phyloP scores from a whole-genome alignment of 352 stramenopile genomes.

The Phytopythium ostracodes region DNA sequence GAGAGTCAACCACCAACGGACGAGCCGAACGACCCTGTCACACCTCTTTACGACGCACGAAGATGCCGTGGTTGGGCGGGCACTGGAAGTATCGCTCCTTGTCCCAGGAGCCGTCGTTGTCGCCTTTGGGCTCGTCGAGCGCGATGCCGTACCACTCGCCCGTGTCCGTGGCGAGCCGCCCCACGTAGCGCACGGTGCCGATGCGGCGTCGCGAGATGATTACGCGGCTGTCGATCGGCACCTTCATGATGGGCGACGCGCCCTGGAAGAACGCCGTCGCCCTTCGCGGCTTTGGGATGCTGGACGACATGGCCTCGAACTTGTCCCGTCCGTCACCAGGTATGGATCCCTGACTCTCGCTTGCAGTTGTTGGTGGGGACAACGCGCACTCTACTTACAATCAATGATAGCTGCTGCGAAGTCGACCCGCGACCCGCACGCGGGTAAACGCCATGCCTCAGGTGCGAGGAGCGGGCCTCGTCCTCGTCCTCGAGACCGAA shows the following conservation, averaged over 20 bases:
- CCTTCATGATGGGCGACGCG: constrained; percentile 29
- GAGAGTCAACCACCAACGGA: too few species aligned
- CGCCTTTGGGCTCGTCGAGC: constrained; percentile 58
- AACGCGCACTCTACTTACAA: too few species aligned
- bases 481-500: not conserved
- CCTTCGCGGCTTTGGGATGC: constrained; percentile 22
- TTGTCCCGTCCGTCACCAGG: not conserved
- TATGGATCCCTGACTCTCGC: not conserved
- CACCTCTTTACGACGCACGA: constrained; percentile 56
- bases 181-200: constrained; percentile 57
- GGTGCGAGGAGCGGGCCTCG: not conserved
- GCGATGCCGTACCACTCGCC: constrained; percentile 71
- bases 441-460: too few species aligned
- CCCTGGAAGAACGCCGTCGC: constrained; percentile 16
- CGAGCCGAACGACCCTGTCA: constrained; percentile 1
- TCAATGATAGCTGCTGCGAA: not conserved
- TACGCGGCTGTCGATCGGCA: constrained; percentile 51
- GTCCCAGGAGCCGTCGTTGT: constrained; percentile 41
- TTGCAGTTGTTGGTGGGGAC: too few species aligned
- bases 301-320: constrained; percentile 21
- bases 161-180: constrained; percentile 45
- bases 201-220: constrained; percentile 50
- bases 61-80: constrained; percentile 42
- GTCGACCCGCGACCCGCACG: too few species aligned
- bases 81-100: constrained; percentile 59